These are phyloP conservation scores for Solanum habrochaites DNA, from an alignment of 257 asterid species.

Conservation along the genomic window DNA sequence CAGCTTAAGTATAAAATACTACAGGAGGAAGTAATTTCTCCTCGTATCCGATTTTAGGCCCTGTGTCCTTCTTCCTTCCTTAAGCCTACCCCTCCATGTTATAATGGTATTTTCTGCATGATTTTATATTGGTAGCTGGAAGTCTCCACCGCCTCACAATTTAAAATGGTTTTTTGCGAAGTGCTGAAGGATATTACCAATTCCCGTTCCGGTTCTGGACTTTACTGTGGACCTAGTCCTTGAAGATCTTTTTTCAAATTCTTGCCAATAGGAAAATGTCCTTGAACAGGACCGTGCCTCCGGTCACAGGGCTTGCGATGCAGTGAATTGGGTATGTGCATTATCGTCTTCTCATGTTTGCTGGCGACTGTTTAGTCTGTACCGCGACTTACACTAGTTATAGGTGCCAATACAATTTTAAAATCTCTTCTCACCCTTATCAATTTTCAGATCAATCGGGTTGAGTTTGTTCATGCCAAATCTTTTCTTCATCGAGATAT, in stretches of 20 bases:
- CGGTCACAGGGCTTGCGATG: too few relatives aligned
- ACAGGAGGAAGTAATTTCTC: slow-evolving; percentile 64
- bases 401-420: neutral
- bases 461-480: slow-evolving; percentile 50
- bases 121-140: slow-evolving; percentile 35
- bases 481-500: slow-evolving; percentile 54
- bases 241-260: slow-evolving; percentile 58
- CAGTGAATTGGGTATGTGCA: too few relatives aligned
- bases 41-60: too few relatives aligned
- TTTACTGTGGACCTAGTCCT: slow-evolving; percentile 75
- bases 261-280: slow-evolving; percentile 62
- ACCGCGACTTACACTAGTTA: too few relatives aligned
- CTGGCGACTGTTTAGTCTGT: too few relatives aligned
- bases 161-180: slow-evolving; percentile 57
- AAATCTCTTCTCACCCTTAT: neutral
- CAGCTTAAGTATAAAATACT: slow-evolving; percentile 50
- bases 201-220: too few relatives aligned
- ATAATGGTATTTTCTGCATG: neutral
- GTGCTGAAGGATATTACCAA: slow-evolving; percentile 68
- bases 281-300: slow-evolving; percentile 53
- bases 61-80: neutral
- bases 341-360: too few relatives aligned
- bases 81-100: neutral
- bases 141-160: slow-evolving; percentile 46
- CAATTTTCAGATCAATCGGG: slow-evolving; percentile 37